Evolutionary conservation across 805 yeast genomes (phyloP), one percentile per base, ranked within the genome.

Genomic region (Soucietia sequanensis): DNA sequence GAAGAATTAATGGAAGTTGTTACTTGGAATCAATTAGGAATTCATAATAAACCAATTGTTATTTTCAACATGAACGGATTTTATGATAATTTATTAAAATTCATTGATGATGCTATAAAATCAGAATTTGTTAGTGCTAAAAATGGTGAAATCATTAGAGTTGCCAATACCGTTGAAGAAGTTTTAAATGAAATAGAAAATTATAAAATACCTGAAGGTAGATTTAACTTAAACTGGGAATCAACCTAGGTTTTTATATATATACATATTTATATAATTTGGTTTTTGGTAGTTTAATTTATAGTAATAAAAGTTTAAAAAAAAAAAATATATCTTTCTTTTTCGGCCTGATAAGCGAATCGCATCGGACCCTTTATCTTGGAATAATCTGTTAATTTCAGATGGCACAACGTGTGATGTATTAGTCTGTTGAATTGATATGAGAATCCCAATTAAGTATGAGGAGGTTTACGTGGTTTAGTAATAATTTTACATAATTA

Each of bases 1-100:
- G 96, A 88, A 60, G 96, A 88, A 62, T 69, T 88, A 42, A 80
- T 87, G 81, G 96, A 88, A 65, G 83, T 86, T 36, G 83, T 84
- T 39, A 88, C 96, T 4, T 88, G 96, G 96, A 78, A 80, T 32
- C 96, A 88, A 67, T 70, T 88, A 49, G 93, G 90, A 22, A 87
- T 88, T 46, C 96, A 88, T 59, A 65, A 70, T 42, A 83, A 83
- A 58, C 95, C 96, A 19, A 78, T 88, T 49, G 81, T 88, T 11
- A 53, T 88, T 27, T 80, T 80, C 62, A 88, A 88, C 60, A 72
- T 82, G 35, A 72, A 83, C 59, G 96, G 95, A 0, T 88, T 84
- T 57, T 88, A 76, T 58, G 88, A 87, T 56, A 76, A 75, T 23
- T 70, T 87, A 37, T 59, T 87, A 45, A 62, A 56, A 32, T 87